phyloP scores from a whole-genome alignment of 805 yeast species.

The Yamadazyma takamatsuzukensis region DNA sequence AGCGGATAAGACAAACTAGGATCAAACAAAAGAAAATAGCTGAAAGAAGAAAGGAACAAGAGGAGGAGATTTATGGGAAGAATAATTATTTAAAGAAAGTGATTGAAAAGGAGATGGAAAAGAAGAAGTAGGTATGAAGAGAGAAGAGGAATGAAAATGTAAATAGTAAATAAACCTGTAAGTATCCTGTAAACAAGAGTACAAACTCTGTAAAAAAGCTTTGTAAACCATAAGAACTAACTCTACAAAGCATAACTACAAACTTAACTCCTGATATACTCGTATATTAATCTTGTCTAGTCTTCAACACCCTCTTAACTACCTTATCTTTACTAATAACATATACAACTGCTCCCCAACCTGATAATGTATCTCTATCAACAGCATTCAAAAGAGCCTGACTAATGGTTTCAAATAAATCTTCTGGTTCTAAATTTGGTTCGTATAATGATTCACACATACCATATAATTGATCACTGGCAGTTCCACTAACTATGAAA shows the following conservation, averaged over 20 bases:
- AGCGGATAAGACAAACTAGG: slow-evolving; percentile 48
- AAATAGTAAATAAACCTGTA: too few relatives aligned
- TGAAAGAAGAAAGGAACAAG: slow-evolving; percentile 54
- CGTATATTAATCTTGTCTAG: slow-evolving; percentile 96
- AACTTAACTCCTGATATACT: too few relatives aligned
- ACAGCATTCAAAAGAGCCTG: slow-evolving; percentile 93
- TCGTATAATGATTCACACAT: slow-evolving; percentile 98
- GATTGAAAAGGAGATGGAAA: slow-evolving; percentile 37
- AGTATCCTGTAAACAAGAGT: too few relatives aligned
- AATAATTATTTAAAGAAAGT: slow-evolving; percentile 65
- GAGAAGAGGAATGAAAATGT: too few relatives aligned
- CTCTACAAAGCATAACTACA: too few relatives aligned
- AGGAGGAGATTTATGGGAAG: slow-evolving; percentile 80
- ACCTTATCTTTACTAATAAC: slow-evolving; percentile 90
- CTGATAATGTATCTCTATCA: slow-evolving; percentile 95
- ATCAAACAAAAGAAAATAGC: slow-evolving; percentile 55
- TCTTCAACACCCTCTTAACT: slow-evolving; percentile 78
- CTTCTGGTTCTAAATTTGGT: slow-evolving; percentile 91
- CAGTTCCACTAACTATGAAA: slow-evolving; percentile 94
- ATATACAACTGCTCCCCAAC: slow-evolving; percentile 98
- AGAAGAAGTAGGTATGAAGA: slow-evolving; percentile 4
- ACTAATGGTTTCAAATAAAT: slow-evolving; percentile 89
- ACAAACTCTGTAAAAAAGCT: too few relatives aligned
- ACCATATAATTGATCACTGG: slow-evolving; percentile 94
- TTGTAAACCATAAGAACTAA: too few relatives aligned